These are phyloP conservation scores for Papiliotrema nemorosa DNA, from an alignment of 1,284 basidiomycete species.

Conservation along the genomic window DNA sequence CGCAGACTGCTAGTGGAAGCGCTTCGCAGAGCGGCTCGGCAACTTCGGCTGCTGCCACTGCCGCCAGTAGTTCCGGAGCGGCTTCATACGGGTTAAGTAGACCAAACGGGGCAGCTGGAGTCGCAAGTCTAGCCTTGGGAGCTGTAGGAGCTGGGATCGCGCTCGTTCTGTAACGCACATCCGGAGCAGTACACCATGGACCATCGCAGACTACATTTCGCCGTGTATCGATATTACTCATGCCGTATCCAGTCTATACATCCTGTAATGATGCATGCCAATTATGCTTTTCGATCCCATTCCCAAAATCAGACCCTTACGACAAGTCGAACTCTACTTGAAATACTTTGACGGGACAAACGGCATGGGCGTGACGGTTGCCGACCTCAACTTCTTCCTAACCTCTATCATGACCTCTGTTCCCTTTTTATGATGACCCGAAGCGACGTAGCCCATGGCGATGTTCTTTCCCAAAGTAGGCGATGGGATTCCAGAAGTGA, in stretches of 20 bases:
- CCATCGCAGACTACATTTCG: no score
- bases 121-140: neutral
- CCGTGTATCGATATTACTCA: no score
- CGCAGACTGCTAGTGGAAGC: neutral
- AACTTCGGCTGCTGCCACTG: neutral
- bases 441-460: conserved; percentile 87
- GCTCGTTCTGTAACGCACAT: neutral
- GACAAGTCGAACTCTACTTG: no score
- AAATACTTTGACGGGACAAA: conserved; percentile 51
- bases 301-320: no score
- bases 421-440: conserved; percentile 85
- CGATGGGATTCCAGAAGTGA: conserved; percentile 95
- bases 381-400: conserved; percentile 48
- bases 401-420: conserved; percentile 58
- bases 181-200: no score
- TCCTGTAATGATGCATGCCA: neutral
- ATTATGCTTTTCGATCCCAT: neutral
- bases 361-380: conserved; percentile 46
- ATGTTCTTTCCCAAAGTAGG: conserved; percentile 88
- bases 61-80: neutral
- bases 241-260: no score
- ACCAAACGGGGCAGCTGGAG: neutral
- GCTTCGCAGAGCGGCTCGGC: neutral
- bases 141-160: neutral
- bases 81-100: no score